phyloP scores from a whole-genome alignment of 441 rosid species.

The Syzygium syzygioides region DNA sequence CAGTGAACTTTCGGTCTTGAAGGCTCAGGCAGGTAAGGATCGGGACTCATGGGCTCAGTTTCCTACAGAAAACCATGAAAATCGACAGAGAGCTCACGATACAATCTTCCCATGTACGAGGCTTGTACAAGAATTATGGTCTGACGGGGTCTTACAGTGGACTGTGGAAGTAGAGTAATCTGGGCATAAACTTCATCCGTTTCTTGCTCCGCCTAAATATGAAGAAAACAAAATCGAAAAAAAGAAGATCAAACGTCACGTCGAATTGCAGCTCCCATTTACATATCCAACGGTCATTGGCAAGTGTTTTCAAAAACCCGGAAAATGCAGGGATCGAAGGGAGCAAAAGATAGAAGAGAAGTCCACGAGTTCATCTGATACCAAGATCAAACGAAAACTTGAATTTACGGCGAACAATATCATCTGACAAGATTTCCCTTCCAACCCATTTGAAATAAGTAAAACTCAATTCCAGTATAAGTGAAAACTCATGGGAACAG shows the following conservation, averaged over 20 bases:
- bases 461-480: neutral
- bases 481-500: neutral
- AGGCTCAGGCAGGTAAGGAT: conserved; percentile 25
- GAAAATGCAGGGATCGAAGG: too few relatives aligned
- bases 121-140: neutral
- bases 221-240: neutral
- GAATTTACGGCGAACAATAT: neutral
- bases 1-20: conserved; percentile 50
- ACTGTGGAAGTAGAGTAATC: conserved; percentile 8
- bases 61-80: neutral
- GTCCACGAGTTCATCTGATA: neutral
- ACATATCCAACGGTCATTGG: neutral
- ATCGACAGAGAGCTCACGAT: neutral
- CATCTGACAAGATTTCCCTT: neutral
- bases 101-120: neutral
- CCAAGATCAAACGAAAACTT: neutral
- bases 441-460: neutral
- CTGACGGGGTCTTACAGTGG: neutral
- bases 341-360: too few relatives aligned
- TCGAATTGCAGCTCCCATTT: neutral
- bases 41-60: neutral
- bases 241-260: neutral
- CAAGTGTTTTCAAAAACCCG: neutral
- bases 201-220: conserved; percentile 5
- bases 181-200: conserved; percentile 9